These are phyloP conservation scores for Oropetium thomaeum DNA, from an alignment of 176 grass and related monocot genomes.

Conservation along the genomic window DNA sequence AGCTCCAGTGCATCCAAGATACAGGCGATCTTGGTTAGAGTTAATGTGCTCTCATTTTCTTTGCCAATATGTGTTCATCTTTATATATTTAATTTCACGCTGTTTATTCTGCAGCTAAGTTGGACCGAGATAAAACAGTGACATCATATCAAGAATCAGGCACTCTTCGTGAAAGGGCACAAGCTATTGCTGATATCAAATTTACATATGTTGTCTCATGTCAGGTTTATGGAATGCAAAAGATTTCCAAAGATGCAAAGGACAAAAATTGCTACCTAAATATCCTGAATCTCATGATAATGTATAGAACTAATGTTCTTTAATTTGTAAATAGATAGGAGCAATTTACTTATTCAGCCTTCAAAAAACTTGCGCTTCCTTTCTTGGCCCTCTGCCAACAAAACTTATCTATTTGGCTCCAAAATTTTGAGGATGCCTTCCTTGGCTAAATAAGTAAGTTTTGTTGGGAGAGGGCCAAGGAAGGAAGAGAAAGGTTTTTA, in stretches of 20 bases:
- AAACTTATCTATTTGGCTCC: too few species aligned
- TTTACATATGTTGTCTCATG: constrained; percentile 88
- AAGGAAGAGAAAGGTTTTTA: too few species aligned
- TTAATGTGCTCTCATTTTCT: too few species aligned
- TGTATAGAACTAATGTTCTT: constrained; percentile 24
- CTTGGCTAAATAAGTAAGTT: too few species aligned
- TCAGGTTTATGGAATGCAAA: constrained; percentile 68
- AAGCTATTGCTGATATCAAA: constrained; percentile 73
- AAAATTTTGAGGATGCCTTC: too few species aligned
- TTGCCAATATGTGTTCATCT: too few species aligned
- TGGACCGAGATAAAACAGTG: constrained; percentile 14
- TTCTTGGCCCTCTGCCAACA: too few species aligned
- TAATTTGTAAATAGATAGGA: not conserved
- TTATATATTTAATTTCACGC: too few species aligned
- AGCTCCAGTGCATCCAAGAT: constrained; percentile 59
- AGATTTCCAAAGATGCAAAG: constrained; percentile 39
- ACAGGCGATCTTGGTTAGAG: constrained; percentile 34
- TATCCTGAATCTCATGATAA: constrained; percentile 74
- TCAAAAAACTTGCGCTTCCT: too few species aligned
- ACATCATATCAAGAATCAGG: too few species aligned
- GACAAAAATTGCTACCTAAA: constrained; percentile 58
- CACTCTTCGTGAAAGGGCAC: constrained; percentile 18
- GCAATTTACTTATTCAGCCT: too few species aligned
- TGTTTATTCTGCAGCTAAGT: constrained; percentile 52
- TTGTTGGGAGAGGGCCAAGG: too few species aligned